Conservation (phyloP, 2,329 filamentous ascomycete genomes). For the Alternaria infectoria region DNA sequence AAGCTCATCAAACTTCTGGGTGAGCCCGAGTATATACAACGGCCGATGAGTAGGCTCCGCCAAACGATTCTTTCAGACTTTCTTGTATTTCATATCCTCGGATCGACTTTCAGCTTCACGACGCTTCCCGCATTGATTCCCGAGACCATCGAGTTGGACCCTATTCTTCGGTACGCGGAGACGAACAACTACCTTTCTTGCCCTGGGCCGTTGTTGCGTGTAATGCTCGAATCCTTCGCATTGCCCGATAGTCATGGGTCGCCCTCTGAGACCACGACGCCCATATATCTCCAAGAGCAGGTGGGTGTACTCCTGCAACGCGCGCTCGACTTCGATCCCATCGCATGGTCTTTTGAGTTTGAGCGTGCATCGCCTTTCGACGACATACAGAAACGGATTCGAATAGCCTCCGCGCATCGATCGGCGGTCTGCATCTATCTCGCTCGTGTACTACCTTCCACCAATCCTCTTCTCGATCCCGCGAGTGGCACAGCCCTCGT, state of each 20-base stretch:
- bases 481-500: slow-evolving; percentile 45
- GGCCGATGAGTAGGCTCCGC: slow-evolving; percentile 42
- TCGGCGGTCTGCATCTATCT: slow-evolving; percentile 51
- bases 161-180: slow-evolving; percentile 48
- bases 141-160: slow-evolving; percentile 38
- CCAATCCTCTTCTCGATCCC: slow-evolving; percentile 49
- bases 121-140: slow-evolving; percentile 37
- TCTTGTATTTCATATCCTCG: slow-evolving; percentile 45
- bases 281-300: slow-evolving; percentile 30
- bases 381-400: slow-evolving; percentile 42
- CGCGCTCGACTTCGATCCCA: slow-evolving; percentile 41
- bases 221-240: slow-evolving; percentile 47
- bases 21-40: slow-evolving; percentile 33
- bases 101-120: slow-evolving; percentile 41
- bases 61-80: slow-evolving; percentile 45
- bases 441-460: slow-evolving; percentile 40
- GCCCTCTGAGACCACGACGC: slow-evolving; percentile 9
- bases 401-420: slow-evolving; percentile 48
- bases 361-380: slow-evolving; percentile 42
- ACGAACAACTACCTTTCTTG: slow-evolving; percentile 51
- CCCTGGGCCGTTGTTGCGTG: slow-evolving; percentile 42
- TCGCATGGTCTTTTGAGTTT: slow-evolving; percentile 40
- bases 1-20: slow-evolving; percentile 52
- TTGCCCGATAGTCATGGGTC: slow-evolving; percentile 33
- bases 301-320: slow-evolving; percentile 31